These are phyloP conservation scores for Lagerstroemia fauriei DNA, from an alignment of 441 rosid genomes.

Conservation along the genomic window DNA sequence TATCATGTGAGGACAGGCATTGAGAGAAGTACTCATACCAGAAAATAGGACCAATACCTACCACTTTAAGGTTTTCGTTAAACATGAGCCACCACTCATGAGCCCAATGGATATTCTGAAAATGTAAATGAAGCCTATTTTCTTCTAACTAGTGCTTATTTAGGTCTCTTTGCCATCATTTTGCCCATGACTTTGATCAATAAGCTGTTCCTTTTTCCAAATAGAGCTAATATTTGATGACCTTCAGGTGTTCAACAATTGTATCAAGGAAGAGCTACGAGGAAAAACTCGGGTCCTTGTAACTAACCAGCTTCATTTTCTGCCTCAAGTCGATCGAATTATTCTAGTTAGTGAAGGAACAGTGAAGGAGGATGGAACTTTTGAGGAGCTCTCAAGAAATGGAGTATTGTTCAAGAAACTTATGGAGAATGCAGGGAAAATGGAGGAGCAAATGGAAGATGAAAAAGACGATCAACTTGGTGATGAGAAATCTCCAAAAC, in stretches of 20 bases:
- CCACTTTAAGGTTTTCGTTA: background rate
- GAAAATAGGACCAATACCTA: too few species aligned
- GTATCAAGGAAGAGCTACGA: constrained; percentile 74
- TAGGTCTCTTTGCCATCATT: background rate
- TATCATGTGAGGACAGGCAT: background rate
- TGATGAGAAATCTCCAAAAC: constrained; percentile 43
- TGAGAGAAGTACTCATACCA: background rate
- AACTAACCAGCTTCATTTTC: constrained; percentile 92
- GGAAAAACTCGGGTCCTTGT: constrained; percentile 93
- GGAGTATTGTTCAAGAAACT: constrained; percentile 78
- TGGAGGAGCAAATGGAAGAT: constrained; percentile 81
- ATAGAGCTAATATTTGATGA: constrained; percentile 1
- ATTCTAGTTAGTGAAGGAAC: constrained; percentile 79
- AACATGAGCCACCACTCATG: background rate
- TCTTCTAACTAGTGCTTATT: background rate
- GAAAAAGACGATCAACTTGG: constrained; percentile 49
- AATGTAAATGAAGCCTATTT: background rate
- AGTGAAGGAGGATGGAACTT: constrained; percentile 89
- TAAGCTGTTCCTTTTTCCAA: background rate
- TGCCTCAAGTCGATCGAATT: constrained; percentile 87
- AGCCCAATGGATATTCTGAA: background rate
- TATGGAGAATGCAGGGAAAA: constrained; percentile 97
- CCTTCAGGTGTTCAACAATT: constrained; percentile 82
- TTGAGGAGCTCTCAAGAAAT: constrained; percentile 70
- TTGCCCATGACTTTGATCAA: background rate